These are phyloP conservation scores for Backusella australiensis DNA, from an alignment of 192 early-diverging fungal genomes.

Conservation along the genomic window DNA sequence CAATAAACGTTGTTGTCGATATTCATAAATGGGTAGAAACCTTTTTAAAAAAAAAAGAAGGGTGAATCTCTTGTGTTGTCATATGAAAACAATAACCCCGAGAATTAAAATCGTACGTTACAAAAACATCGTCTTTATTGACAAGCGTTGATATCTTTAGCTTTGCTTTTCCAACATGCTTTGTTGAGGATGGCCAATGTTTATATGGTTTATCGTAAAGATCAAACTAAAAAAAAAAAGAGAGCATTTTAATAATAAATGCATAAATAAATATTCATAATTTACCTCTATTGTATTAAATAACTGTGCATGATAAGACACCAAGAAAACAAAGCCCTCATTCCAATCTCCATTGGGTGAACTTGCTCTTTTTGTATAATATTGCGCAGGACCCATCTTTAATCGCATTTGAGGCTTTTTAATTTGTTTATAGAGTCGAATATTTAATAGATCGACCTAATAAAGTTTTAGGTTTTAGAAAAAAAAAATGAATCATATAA, in stretches of 20 bases:
- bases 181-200: constrained; percentile 11
- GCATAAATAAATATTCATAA: neutral
- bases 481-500: too few relatives aligned
- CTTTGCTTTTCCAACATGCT: constrained; percentile 34
- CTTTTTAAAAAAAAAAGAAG: neutral
- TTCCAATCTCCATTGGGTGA: constrained; percentile 64
- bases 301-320: constrained; percentile 73
- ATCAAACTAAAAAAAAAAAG: constrained; percentile 21
- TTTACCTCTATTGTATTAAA: constrained; percentile 63
- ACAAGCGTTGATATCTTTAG: constrained; percentile 23
- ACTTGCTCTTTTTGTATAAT: constrained; percentile 40
- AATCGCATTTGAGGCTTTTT: constrained; percentile 22
- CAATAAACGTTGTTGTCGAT: constrained; percentile 12
- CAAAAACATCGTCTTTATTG: constrained; percentile 29
- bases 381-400: constrained; percentile 25
- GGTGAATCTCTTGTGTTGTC: neutral
- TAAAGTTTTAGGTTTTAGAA: neutral
- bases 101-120: constrained; percentile 20
- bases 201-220: constrained; percentile 28
- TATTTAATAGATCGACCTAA: constrained; percentile 33
- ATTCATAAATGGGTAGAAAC: constrained; percentile 36
- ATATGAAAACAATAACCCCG: neutral
- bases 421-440: constrained; percentile 1
- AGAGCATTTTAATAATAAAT: neutral
- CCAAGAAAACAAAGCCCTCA: constrained; percentile 67